Percentiles rank a stretch among this genome's conserved stretches.
phyloP scores from a whole-genome alignment of 208 protist species.

The Phytomonas sp. region DNA sequence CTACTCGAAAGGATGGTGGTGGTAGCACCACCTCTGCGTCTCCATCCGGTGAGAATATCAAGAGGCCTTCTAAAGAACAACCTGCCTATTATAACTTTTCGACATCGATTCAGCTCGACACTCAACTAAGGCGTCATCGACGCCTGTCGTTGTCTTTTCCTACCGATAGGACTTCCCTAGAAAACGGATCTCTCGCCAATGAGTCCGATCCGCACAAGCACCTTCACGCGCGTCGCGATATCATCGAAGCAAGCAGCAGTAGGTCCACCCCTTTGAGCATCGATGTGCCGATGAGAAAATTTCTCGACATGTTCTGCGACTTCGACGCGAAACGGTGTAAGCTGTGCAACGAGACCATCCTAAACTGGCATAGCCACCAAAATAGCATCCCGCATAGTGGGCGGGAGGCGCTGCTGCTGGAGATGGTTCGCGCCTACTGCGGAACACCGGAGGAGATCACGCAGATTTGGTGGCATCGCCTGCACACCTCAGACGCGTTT shows the following conservation, averaged over 20 bases:
- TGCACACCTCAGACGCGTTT: constrained; percentile 38
- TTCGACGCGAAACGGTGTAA: constrained; percentile 74
- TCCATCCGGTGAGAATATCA: not conserved
- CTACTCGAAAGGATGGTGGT: not conserved
- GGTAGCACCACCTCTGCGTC: not conserved
- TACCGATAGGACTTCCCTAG: not conserved
- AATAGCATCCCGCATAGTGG: constrained; percentile 57
- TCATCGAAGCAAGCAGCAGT: constrained; percentile 17
- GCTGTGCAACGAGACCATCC: constrained; percentile 78
- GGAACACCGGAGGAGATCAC: constrained; percentile 77
- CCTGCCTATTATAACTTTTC: not conserved
- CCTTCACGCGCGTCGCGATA: constrained; percentile 58
- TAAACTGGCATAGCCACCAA: constrained; percentile 68
- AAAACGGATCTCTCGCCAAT: constrained; percentile 7
- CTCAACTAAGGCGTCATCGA: not conserved
- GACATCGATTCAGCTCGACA: not conserved
- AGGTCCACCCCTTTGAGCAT: constrained; percentile 35
- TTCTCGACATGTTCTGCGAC: constrained; percentile 75
- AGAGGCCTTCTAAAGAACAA: not conserved
- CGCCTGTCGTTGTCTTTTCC: not conserved
- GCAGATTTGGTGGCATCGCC: constrained; percentile 56
- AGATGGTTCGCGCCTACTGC: constrained; percentile 73
- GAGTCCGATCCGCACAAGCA: constrained; percentile 28
- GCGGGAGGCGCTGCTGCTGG: constrained; percentile 64
- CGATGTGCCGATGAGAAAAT: constrained; percentile 49